A percentile compares a stretch with the other conserved stretches of the same genome.
These are phyloP conservation scores for Teunomyces aglyptinius DNA, from an alignment of 805 yeast genomes.

Conservation along the genomic window DNA sequence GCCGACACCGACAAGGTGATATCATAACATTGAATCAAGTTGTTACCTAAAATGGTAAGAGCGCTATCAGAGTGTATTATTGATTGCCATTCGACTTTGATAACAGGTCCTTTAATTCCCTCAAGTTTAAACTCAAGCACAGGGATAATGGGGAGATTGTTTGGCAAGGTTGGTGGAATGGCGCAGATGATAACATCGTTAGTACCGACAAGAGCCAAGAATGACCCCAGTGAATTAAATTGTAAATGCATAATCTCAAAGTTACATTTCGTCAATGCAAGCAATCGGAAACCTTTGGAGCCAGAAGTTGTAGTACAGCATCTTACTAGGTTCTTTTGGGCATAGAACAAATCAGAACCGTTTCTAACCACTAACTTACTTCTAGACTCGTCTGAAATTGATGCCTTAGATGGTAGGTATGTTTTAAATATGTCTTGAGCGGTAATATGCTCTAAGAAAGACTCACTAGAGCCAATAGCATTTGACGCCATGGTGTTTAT, in stretches of 20 bases:
- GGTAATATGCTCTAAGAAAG: slow-evolving; percentile 7
- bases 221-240: slow-evolving; percentile 40
- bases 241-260: slow-evolving; percentile 32
- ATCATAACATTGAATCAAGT: slow-evolving; percentile 20
- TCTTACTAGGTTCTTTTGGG: slow-evolving; percentile 31
- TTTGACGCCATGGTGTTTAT: background rate
- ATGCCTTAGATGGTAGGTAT: background rate
- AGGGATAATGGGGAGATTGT: slow-evolving; percentile 2
- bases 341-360: slow-evolving; percentile 27
- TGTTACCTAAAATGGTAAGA: slow-evolving; percentile 23
- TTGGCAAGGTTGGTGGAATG: slow-evolving; percentile 23
- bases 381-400: background rate
- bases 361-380: slow-evolving; percentile 8
- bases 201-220: slow-evolving; percentile 42
- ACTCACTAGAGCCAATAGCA: slow-evolving; percentile 5
- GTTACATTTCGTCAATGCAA: slow-evolving; percentile 16
- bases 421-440: slow-evolving; percentile 6
- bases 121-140: slow-evolving; percentile 12
- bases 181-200: slow-evolving; percentile 24
- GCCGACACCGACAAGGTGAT: slow-evolving; percentile 14
- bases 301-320: slow-evolving; percentile 23
- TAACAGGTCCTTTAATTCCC: slow-evolving; percentile 14
- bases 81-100: slow-evolving; percentile 27
- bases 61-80: slow-evolving; percentile 18
- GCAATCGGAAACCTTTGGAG: slow-evolving; percentile 18